A percentile compares a stretch with the other conserved stretches of the same genome.
These are phyloP conservation scores for Trichoderma asperellum DNA, from an alignment of 2,329 filamentous ascomycete genomes.

Conservation along the genomic window DNA sequence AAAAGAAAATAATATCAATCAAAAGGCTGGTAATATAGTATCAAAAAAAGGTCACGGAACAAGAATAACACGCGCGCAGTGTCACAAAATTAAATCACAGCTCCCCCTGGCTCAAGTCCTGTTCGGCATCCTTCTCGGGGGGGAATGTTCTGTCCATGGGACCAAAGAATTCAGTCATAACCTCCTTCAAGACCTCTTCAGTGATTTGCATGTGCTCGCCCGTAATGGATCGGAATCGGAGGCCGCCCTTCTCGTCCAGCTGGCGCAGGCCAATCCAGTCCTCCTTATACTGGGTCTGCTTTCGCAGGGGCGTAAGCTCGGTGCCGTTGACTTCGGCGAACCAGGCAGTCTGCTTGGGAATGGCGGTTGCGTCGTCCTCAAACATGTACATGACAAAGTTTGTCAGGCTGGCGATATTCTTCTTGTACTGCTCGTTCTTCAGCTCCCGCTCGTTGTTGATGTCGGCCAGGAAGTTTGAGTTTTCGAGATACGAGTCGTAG, in stretches of 20 bases:
- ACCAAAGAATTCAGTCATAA: constrained; percentile 71
- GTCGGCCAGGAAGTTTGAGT: constrained; percentile 89
- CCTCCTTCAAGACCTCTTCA: constrained; percentile 65
- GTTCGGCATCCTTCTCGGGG: constrained; percentile 32
- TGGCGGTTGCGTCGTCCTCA: constrained; percentile 79
- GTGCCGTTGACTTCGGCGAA: constrained; percentile 84
- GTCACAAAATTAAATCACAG: constrained; percentile 37
- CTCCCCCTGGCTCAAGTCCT: constrained; percentile 37
- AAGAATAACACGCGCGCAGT: not conserved
- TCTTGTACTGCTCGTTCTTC: constrained; percentile 76
- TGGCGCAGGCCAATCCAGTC: constrained; percentile 89
- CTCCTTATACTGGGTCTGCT: constrained; percentile 77
- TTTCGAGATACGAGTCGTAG: constrained; percentile 72
- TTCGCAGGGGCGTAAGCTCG: constrained; percentile 67
- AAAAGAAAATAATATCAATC: not conserved
- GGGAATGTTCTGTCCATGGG: constrained; percentile 48
- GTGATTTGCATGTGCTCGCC: constrained; percentile 84
- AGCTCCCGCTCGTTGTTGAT: constrained; percentile 86
- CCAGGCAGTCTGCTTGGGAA: constrained; percentile 90
- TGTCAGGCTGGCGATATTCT: constrained; percentile 69
- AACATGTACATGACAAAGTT: constrained; percentile 91
- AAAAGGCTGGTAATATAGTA: too few relatives aligned
- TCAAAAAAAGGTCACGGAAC: too few relatives aligned
- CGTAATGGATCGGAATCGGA: constrained; percentile 73
- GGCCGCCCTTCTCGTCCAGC: constrained; percentile 76